Evolutionary conservation across 345 rosid genomes (phyloP).

Genomic region (Anacardium occidentale): DNA sequence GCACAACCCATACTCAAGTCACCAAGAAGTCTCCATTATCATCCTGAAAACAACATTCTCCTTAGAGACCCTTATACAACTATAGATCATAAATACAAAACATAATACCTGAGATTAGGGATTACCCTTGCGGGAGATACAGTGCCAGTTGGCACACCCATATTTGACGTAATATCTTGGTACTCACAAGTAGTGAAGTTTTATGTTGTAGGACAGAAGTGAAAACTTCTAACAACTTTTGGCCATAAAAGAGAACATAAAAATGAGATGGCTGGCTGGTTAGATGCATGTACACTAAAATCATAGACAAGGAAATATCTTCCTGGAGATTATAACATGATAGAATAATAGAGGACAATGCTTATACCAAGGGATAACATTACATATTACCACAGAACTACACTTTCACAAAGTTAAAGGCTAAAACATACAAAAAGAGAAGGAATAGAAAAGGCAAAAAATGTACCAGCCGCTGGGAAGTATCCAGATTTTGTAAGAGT

Average conservation of each 20-base stretch:
- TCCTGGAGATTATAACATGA: neutral
- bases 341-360: too few species aligned
- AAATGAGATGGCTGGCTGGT: neutral
- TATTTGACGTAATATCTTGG: conserved; percentile 82
- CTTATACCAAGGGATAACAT: too few species aligned
- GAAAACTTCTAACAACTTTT: conserved; percentile 94
- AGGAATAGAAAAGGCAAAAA: too few species aligned
- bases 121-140: conserved; percentile 98
- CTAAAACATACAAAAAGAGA: too few species aligned
- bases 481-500: too few species aligned
- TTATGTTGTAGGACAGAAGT: conserved; percentile 84
- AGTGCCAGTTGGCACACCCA: conserved; percentile 93
- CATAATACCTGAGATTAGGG: neutral
- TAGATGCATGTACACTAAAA: conserved; percentile 14
- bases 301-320: conserved; percentile 2
- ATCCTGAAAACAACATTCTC: conserved; percentile 56
- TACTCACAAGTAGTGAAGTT: conserved; percentile 77
- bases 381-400: too few species aligned
- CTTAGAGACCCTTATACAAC: conserved; percentile 13
- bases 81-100: conserved; percentile 10
- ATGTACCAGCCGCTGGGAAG: too few species aligned
- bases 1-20: conserved; percentile 94
- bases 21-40: conserved; percentile 85
- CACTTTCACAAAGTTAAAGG: too few species aligned
- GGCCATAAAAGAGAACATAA: conserved; percentile 98